phyloP scores from a whole-genome alignment of 2,329 filamentous ascomycete species.

The Nemania sp. region DNA sequence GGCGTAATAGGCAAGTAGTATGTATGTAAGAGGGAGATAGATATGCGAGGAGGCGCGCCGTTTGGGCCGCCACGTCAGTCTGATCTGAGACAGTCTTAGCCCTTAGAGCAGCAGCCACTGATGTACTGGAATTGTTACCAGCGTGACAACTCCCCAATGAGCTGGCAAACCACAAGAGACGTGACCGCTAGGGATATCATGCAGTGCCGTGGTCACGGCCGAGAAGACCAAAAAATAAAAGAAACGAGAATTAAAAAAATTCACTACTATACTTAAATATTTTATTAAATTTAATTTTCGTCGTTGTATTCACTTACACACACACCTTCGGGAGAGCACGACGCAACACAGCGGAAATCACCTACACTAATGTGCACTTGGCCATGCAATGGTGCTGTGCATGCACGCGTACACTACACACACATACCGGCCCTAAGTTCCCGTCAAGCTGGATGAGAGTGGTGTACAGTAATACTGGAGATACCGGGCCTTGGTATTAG shows the following conservation, averaged over 20 bases:
- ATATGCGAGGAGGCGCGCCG: constrained; percentile 11
- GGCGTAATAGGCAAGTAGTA: no score
- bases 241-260: not conserved
- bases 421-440: constrained; percentile 18
- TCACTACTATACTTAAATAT: not conserved
- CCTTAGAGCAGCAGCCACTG: constrained; percentile 8
- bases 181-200: constrained; percentile 4
- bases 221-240: not conserved
- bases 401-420: not conserved
- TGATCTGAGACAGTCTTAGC: constrained; percentile 11
- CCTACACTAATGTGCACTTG: constrained; percentile 5
- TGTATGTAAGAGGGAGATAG: no score
- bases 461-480: constrained; percentile 4
- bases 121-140: not conserved
- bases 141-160: not conserved
- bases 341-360: not conserved
- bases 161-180: constrained; percentile 2
- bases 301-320: not conserved
- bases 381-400: constrained; percentile 12
- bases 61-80: constrained; percentile 21
- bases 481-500: constrained; percentile 10
- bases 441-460: constrained; percentile 16
- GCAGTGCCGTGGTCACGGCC: not conserved
- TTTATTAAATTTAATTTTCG: constrained; percentile 12
- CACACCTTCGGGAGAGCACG: constrained; percentile 3